Conservation (phyloP, 2,329 filamentous ascomycete species). For the Cercospora zeae-maydis region DNA sequence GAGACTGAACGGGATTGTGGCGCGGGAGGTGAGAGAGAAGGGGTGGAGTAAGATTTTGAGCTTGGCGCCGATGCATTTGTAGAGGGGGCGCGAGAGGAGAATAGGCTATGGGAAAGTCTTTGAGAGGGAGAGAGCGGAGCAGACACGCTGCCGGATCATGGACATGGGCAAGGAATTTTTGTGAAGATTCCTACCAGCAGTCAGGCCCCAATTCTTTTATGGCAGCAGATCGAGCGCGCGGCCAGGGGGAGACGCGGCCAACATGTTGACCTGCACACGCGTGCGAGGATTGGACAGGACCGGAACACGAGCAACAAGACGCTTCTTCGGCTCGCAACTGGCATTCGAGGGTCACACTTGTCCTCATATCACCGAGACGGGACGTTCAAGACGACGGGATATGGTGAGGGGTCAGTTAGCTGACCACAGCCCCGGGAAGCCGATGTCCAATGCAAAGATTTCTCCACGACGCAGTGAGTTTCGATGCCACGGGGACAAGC, state of each 20-base stretch:
- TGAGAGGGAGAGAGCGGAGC: background rate
- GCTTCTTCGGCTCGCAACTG: background rate
- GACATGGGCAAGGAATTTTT: background rate
- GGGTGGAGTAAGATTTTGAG: slow-evolving; percentile 99
- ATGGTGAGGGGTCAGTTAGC: background rate
- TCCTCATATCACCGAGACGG: background rate
- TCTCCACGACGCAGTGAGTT: background rate
- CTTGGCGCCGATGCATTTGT: slow-evolving; percentile 80
- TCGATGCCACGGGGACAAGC: background rate
- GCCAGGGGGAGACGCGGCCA: too few relatives aligned
- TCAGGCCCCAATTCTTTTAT: background rate
- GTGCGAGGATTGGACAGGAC: background rate
- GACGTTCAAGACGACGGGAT: background rate
- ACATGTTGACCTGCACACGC: background rate
- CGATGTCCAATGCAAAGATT: background rate
- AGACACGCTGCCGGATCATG: background rate
- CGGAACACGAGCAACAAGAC: background rate
- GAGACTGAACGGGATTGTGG: slow-evolving; percentile 85
- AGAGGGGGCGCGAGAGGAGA: slow-evolving; percentile 24
- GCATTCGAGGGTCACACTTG: background rate
- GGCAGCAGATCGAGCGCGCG: too few relatives aligned
- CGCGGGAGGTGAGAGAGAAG: slow-evolving; percentile 80
- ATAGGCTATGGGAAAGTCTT: background rate
- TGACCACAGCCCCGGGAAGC: background rate
- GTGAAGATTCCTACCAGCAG: background rate